These are phyloP conservation scores for Vigna mungo DNA, from an alignment of 306 rosid genomes.

Conservation along the genomic window DNA sequence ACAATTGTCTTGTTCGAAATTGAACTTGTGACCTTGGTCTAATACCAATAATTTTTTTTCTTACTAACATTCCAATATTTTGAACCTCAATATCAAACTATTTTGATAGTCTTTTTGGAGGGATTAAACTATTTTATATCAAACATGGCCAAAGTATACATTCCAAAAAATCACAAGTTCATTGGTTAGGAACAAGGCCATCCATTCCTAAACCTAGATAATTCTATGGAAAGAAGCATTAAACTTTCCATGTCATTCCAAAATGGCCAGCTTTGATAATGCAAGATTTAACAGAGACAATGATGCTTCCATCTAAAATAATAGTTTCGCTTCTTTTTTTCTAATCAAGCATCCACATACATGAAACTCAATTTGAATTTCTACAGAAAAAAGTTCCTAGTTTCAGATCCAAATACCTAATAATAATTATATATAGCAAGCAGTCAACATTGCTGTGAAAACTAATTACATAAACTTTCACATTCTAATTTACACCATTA, in stretches of 20 bases:
- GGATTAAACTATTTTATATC: background rate
- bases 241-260: constrained; percentile 5
- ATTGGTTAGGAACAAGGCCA: constrained; percentile 14
- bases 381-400: background rate
- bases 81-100: too few species aligned
- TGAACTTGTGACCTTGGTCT: too few species aligned
- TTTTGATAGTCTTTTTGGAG: background rate
- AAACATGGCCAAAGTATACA: background rate
- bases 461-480: background rate
- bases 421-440: background rate
- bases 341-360: background rate
- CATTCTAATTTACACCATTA: background rate
- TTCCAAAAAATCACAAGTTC: constrained; percentile 6
- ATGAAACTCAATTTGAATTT: constrained; percentile 19
- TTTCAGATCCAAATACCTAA: background rate
- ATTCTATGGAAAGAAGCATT: constrained; percentile 19
- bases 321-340: background rate
- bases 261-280: constrained; percentile 17
- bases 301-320: constrained; percentile 5
- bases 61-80: too few species aligned
- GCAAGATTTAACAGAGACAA: constrained; percentile 6
- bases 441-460: background rate
- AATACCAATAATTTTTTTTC: too few species aligned
- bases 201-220: constrained; percentile 12
- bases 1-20: too few species aligned